These are phyloP conservation scores for Apocynum venetum DNA, from an alignment of 257 asterid species.

Conservation along the genomic window DNA sequence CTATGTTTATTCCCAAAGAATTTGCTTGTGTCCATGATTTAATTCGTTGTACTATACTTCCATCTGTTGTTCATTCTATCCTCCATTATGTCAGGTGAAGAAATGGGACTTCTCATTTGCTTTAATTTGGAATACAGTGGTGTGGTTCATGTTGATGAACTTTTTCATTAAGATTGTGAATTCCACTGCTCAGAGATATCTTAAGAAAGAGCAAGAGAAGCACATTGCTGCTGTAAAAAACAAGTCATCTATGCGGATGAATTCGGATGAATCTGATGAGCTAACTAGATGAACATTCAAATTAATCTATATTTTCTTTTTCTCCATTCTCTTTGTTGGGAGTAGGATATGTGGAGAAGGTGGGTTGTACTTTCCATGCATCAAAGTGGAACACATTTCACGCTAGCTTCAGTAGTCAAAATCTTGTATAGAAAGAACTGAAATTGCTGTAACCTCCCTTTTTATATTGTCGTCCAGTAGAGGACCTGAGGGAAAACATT, in stretches of 20 bases:
- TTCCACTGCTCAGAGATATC: conserved; percentile 60
- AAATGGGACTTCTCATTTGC: conserved; percentile 75
- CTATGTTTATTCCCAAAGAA: not conserved
- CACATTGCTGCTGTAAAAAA: conserved; percentile 48
- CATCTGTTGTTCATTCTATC: not conserved
- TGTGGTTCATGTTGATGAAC: conserved; percentile 76
- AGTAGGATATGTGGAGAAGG: conserved; percentile 10
- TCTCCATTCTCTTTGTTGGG: conserved; percentile 13
- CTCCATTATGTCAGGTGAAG: conserved; percentile 35
- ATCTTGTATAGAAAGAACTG: conserved; percentile 25
- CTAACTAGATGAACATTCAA: conserved; percentile 4
- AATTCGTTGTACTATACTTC: not conserved
- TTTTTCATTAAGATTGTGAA: conserved; percentile 71
- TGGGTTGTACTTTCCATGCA: not conserved
- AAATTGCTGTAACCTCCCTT: conserved; percentile 3
- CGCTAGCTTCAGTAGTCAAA: conserved; percentile 16
- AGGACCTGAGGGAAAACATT: not conserved
- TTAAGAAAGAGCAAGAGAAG: conserved; percentile 63
- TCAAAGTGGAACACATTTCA: conserved; percentile 5
- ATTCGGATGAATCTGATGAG: conserved; percentile 12
- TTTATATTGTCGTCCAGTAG: conserved; percentile 4
- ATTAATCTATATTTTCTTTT: not conserved
- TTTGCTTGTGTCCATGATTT: not conserved
- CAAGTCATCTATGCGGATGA: conserved; percentile 31
- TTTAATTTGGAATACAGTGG: conserved; percentile 70